Evolutionary conservation across 1,139 yeast genomes (phyloP).

Genomic region (Saccharomycopsis hybrid): DNA sequence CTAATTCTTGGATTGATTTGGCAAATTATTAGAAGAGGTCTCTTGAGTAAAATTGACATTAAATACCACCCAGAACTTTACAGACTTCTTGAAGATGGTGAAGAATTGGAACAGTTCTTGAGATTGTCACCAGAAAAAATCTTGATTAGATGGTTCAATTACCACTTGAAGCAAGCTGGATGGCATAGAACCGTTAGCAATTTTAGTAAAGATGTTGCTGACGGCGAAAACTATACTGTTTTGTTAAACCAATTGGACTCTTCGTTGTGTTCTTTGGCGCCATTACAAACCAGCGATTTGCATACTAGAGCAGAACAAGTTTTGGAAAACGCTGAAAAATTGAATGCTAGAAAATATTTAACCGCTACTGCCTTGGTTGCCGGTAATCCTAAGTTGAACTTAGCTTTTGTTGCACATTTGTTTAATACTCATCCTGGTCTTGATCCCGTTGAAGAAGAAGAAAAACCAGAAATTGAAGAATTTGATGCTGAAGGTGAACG

Average conservation of each 20-base stretch:
- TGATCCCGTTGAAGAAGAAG: slow-evolving; percentile 90
- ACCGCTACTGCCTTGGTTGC: slow-evolving; percentile 91
- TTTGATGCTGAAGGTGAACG: slow-evolving; percentile 99
- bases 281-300: slow-evolving; percentile 62
- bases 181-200: slow-evolving; percentile 81
- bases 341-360: slow-evolving; percentile 88
- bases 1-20: slow-evolving; percentile 91
- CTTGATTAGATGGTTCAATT: slow-evolving; percentile 94
- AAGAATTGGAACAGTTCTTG: slow-evolving; percentile 91
- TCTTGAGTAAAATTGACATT: slow-evolving; percentile 89
- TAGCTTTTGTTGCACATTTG: slow-evolving; percentile 94
- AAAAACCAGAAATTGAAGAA: slow-evolving; percentile 80
- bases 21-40: slow-evolving; percentile 97
- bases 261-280: slow-evolving; percentile 69
- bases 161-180: slow-evolving; percentile 90
- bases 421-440: slow-evolving; percentile 96
- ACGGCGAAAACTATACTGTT: slow-evolving; percentile 93
- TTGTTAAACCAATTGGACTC: slow-evolving; percentile 86
- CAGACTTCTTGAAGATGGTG: slow-evolving; percentile 91
- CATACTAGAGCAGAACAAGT: slow-evolving; percentile 82
- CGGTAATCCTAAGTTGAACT: slow-evolving; percentile 92
- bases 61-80: slow-evolving; percentile 95
- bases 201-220: slow-evolving; percentile 82
- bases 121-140: slow-evolving; percentile 98
- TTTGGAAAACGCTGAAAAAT: slow-evolving; percentile 77